Conservation (phyloP, 768 basidiomycete species). For the Suillus spraguei region DNA sequence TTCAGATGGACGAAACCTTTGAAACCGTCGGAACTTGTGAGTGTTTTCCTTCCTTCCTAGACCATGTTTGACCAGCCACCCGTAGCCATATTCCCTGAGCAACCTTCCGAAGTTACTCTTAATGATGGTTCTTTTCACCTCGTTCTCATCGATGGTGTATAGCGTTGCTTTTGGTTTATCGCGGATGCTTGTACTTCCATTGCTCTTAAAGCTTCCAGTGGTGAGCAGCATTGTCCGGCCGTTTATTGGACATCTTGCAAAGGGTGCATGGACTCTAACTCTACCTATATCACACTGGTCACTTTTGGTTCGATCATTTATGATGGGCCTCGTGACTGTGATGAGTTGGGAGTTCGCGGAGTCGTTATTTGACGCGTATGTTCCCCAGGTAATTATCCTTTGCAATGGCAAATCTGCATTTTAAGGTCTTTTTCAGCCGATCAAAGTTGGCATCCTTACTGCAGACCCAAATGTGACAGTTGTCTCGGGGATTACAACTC, state of each 20-base stretch:
- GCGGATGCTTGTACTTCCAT: constrained; percentile 51
- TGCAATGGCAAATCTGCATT: neutral
- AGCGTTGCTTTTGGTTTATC: constrained; percentile 47
- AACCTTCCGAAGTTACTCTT: constrained; percentile 31
- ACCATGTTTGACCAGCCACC: neutral
- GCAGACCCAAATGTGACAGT: constrained; percentile 58
- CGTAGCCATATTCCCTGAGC: constrained; percentile 24
- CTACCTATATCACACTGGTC: constrained; percentile 50
- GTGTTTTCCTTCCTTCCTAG: constrained; percentile 6
- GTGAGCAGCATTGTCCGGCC: constrained; percentile 54
- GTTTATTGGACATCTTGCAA: constrained; percentile 64
- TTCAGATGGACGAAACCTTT: constrained; percentile 42
- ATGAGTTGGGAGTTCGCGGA: constrained; percentile 67
- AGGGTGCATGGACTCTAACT: constrained; percentile 54
- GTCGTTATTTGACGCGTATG: constrained; percentile 57
- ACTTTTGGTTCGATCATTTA: constrained; percentile 50
- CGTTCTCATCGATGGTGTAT: constrained; percentile 41
- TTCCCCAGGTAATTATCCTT: constrained; percentile 50
- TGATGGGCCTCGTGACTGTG: constrained; percentile 52
- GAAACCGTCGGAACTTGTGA: constrained; percentile 21
- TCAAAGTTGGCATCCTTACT: constrained; percentile 45
- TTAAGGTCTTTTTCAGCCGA: constrained; percentile 39
- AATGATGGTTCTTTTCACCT: constrained; percentile 43
- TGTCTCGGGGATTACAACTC: constrained; percentile 64
- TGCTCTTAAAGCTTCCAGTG: constrained; percentile 57